phyloP scores from a whole-genome alignment of 805 yeast species.

The Myxozyma geophila region DNA sequence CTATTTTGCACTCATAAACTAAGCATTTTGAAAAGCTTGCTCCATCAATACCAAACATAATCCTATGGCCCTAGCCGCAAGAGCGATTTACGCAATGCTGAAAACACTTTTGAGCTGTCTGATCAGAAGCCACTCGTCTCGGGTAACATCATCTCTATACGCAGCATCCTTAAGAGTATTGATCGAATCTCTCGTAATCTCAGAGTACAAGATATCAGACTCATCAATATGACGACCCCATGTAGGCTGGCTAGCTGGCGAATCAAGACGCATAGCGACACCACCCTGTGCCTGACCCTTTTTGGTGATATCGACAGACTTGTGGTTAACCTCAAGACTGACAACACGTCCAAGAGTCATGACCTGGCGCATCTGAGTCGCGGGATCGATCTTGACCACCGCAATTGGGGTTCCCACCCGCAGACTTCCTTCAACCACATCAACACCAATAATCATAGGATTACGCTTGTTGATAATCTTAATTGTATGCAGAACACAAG shows the following conservation, averaged over 20 bases:
- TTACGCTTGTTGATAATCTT: slow-evolving; percentile 98
- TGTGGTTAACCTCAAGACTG: slow-evolving; percentile 96
- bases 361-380: slow-evolving; percentile 72
- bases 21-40: background rate
- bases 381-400: slow-evolving; percentile 87
- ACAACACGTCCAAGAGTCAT: slow-evolving; percentile 81
- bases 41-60: background rate
- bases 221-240: slow-evolving; percentile 99
- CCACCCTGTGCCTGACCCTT: slow-evolving; percentile 97
- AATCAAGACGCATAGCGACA: slow-evolving; percentile 97
- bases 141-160: slow-evolving; percentile 88
- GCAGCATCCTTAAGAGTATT: slow-evolving; percentile 99
- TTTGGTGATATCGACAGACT: slow-evolving; percentile 74
- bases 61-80: background rate
- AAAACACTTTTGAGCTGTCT: slow-evolving; percentile 86
- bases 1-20: background rate
- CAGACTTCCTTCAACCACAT: slow-evolving; percentile 87
- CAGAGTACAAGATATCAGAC: slow-evolving; percentile 85
- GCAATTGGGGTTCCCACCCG: slow-evolving; percentile 94
- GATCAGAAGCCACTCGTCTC: slow-evolving; percentile 94
- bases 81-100: slow-evolving; percentile 66
- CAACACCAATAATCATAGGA: slow-evolving; percentile 99
- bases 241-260: slow-evolving; percentile 85
- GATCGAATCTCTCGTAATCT: slow-evolving; percentile 84
- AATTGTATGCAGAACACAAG: slow-evolving; percentile 90